Evolutionary conservation across 2,329 filamentous ascomycete species (phyloP).

Genomic region (Hansfordia pulvinata): DNA sequence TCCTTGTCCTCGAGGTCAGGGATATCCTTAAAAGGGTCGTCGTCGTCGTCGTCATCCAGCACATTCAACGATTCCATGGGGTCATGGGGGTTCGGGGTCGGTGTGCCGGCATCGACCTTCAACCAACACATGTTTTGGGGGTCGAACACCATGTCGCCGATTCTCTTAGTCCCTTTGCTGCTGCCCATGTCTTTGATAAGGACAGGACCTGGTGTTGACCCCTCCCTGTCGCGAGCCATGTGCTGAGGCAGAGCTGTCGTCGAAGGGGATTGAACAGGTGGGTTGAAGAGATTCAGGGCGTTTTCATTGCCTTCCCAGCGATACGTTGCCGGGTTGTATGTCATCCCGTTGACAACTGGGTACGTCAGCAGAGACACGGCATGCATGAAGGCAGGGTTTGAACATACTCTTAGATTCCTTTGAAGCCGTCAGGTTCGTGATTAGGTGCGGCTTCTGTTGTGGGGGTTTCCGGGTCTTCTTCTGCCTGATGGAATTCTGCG

Average conservation of each 20-base stretch:
- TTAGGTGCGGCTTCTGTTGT: conserved; percentile 70
- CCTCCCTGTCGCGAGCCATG: conserved; percentile 39
- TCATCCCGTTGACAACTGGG: conserved; percentile 83
- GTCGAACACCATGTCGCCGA: conserved; percentile 98
- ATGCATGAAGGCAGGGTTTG: conserved; percentile 1
- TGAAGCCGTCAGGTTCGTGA: conserved; percentile 64
- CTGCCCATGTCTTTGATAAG: conserved; percentile 84
- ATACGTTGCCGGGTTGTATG: conserved; percentile 76
- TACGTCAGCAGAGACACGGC: conserved; percentile 14
- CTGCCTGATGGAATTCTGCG: conserved; percentile 29
- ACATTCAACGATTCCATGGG: conserved; percentile 53
- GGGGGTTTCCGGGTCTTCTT: conserved; percentile 44
- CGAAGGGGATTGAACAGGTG: conserved; percentile 39
- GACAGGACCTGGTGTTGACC: conserved; percentile 51
- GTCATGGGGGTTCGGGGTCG: conserved; percentile 36
- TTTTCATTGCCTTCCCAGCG: conserved; percentile 97
- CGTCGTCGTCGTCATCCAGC: conserved; percentile 66
- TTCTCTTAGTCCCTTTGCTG: conserved; percentile 78
- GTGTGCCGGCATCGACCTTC: conserved; percentile 48
- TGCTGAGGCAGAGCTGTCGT: conserved; percentile 29
- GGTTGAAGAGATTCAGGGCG: conserved; percentile 64
- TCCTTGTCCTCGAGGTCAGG: conserved; percentile 70
- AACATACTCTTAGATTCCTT: conserved; percentile 70
- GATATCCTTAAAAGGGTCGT: conserved; percentile 91
- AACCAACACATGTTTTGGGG: conserved; percentile 97